Base-by-base conservation (phyloP, 345 rosid species). In the Brassica cretica region DNA sequence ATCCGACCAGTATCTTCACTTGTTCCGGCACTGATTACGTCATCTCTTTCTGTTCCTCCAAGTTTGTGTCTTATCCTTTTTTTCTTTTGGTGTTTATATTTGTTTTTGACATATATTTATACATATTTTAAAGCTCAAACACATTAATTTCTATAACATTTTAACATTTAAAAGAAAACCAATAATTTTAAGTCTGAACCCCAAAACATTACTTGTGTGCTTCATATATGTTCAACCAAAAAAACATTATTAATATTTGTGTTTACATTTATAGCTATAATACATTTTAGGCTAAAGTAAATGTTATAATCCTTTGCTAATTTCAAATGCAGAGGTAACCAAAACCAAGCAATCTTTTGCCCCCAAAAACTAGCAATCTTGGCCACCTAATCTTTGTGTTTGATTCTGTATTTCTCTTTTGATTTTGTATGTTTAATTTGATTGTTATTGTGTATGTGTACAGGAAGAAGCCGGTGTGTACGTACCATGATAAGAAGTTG, bases 1-100 rank as follows among this genome's bases (percentile, higher is more conserved):
- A 94, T 81, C 97, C 92, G 0, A 81, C 86, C 2, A 92, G 98
- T 68, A 88, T 94, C 55, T 71, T 85, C 3, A 92, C 97, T 2
- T 94, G 98, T 76, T 59, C 89, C 0, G 95, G 84, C 8, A 32
- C 92, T 15, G 97, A 92, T 78, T 94, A 92, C 75, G 75, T 85
- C n/a, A 41, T 94, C 85, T 61, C 90, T 39, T 94, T 94, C 65
- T 94, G 98, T 82, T 21, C 86, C 24, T 2, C 86, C 64, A 88
- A 89, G 98, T 90, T 11, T 35, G 63, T 73, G 12, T 53, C 64
- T 65, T 62, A 51, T 2, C 24, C 16, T 4, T 58, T 21, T 8
- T 7, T 58, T 12, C 53, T 44, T 44, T 44, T 44, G n/a, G 53
- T 11, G 15, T 44, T 39, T 44, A 44, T 44, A 10, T 44, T 9